Base-by-base conservation (phyloP, 768 basidiomycete species). In the Mycena chlorophos region DNA sequence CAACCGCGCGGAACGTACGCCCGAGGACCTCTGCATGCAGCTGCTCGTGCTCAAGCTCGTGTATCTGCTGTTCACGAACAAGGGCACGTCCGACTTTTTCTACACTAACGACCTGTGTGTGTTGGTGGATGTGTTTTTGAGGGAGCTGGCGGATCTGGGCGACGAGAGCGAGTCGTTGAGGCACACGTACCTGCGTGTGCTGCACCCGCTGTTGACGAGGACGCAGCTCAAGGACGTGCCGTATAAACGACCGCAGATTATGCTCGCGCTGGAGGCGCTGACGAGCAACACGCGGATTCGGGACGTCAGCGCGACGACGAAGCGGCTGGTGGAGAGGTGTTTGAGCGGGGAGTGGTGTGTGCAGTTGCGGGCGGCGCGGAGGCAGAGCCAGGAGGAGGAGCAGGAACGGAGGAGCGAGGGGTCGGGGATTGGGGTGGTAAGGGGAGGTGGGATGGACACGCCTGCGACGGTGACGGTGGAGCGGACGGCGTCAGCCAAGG, bases 91-190 rank as follows among this genome's bases (percentile, higher is more conserved):
- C 4, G 94, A 98, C 69, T 98, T 93, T 69, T 98, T 99, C 66
- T 99, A 97, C 72, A 98, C 94, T 16, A 99, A 99, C 66, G 97
- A 99, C 65, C 78, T 99, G 28, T 84, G 92, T 63, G 97, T 99
- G 3, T 78, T 99, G 14, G 93, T 99, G 13, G 97, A 99, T 64
- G 97, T 99, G 1, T 98, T 99, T 65, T 78, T 99, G n/a, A 85
- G 97, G 34, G 96, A 98, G 68, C 74, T 99, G 47, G 83, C 84
- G 14, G 89, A 99, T 68, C 73, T 99, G 19, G 94, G 94, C 61
- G 94, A 98, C 55, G 94, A 97, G 29, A 88, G 86, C 56, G 94
- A 98, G 75, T 89, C 94, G 61, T 92, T 96, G 55, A 51, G 94
- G 47, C 96, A 99, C 69, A 98, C 96, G 1, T 99, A 94, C 69